Base-by-base conservation (phyloP, 2,329 filamentous ascomycete genomes). In the Scopulariopsis brevicaulis region DNA sequence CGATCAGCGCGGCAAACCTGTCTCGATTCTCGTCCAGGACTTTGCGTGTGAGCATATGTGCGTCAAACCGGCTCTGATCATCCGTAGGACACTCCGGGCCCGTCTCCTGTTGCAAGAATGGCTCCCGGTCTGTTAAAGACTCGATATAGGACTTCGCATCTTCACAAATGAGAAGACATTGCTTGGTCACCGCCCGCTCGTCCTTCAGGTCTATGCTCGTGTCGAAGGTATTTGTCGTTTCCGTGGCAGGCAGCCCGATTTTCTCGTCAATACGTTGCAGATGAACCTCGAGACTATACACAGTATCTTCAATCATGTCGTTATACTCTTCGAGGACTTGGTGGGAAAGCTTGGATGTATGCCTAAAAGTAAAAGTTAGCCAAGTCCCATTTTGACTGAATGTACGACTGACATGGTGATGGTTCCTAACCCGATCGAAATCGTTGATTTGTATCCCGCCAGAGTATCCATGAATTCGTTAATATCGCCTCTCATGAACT, bases 151-250 rank as follows among this genome's bases (percentile, higher is more conserved):
- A 66, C 55, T 59, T 67, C 10, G 71, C 70, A 59, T 69, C 64
- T 67, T 73, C 64, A 60, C 70, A 74, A 55, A 74, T 69, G 35
- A 63, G 66, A 62, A 74, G 68, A 59, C 70, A 74, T 62, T 71
- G 69, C 58, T 67, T 60, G 53, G 69, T 73, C 54, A 73, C 67
- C 35, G 60, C 66, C 65, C 62, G 67, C 60, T 74, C 69, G 58
- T 74, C 68, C 37, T 67, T 59, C 35, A 74, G 64, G 58, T 73
- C 64, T 52, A 68, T 63, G 48, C 57, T 63, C 59, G 59, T 61
- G 34, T 62, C 61, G 52, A 62, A 62, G 55, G 59, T 48, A 51
- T 58, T 58, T 6, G 53, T 60, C 22, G 62, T 63, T 63, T 64
- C 61, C 25, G 46, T 24, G 51, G 59, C 53, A 35, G 66, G 32